Conservation (phyloP, 1,284 basidiomycete species). For the Farysia itapuensis region DNA sequence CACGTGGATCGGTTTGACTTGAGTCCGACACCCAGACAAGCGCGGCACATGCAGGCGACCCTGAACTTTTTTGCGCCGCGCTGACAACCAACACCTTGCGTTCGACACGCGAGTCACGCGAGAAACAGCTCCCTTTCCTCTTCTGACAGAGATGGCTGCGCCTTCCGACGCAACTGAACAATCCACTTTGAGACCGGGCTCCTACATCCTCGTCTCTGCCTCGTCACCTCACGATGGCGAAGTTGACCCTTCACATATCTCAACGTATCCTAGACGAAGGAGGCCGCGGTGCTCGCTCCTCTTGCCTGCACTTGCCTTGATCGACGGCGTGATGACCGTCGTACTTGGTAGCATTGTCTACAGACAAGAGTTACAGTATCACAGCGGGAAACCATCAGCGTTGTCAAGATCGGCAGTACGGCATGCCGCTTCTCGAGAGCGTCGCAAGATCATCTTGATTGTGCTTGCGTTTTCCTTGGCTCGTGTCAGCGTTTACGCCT, state of each 20-base stretch:
- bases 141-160: too few relatives aligned
- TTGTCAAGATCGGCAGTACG: neutral
- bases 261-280: neutral
- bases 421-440: constrained; percentile 15
- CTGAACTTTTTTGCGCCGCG: too few relatives aligned
- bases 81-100: too few relatives aligned
- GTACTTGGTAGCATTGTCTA: constrained; percentile 21
- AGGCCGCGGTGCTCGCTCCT: neutral
- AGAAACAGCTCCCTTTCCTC: too few relatives aligned
- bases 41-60: too few relatives aligned
- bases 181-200: constrained; percentile 17
- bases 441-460: constrained; percentile 12
- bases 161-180: neutral
- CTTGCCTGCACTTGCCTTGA: constrained; percentile 5
- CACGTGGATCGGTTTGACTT: too few relatives aligned
- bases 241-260: neutral
- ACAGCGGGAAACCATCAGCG: neutral
- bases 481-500: constrained; percentile 11
- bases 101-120: too few relatives aligned
- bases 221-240: constrained; percentile 6
- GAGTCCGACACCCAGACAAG: too few relatives aligned
- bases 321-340: constrained; percentile 16
- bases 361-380: constrained; percentile 7
- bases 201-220: constrained; percentile 32
- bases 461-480: constrained; percentile 28